phyloP scores from a whole-genome alignment of 2,329 filamentous ascomycete genomes.

The Phyllosticta citrichinensis region DNA sequence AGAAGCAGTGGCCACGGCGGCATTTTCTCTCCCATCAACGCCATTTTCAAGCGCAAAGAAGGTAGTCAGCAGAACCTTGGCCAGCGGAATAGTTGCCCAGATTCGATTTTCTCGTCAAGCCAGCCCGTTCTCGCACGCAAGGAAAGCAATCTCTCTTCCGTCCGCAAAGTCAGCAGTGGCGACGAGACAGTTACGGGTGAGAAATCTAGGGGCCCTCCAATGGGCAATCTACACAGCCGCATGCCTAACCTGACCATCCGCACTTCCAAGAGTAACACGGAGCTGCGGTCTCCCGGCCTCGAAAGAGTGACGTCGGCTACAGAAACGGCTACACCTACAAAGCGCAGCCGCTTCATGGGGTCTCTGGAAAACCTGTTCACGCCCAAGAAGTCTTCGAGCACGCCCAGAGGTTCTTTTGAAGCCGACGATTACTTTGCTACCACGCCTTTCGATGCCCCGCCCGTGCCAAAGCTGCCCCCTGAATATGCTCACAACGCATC shows the following conservation, averaged over 20 bases:
- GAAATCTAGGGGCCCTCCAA: neutral
- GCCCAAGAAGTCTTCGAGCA: neutral
- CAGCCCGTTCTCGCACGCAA: neutral
- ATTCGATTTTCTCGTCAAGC: neutral
- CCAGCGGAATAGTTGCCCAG: neutral
- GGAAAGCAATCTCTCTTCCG: neutral
- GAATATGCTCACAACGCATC: neutral
- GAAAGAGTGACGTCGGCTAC: neutral
- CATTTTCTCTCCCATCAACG: neutral
- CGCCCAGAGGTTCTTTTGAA: neutral
- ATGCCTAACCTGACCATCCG: neutral
- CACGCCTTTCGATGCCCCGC: neutral
- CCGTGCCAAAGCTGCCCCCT: neutral
- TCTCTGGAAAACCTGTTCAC: neutral
- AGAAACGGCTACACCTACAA: neutral
- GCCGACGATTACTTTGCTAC: neutral
- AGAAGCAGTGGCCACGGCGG: neutral
- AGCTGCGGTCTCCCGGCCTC: neutral
- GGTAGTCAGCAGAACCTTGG: neutral
- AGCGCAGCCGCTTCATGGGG: neutral
- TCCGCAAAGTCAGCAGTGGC: neutral
- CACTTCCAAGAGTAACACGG: neutral
- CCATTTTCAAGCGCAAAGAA: neutral
- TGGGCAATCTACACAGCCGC: neutral
- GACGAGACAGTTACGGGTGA: neutral